Percentiles rank a stretch among this genome's conserved stretches.
These are phyloP conservation scores for Arabidopsis hybrid DNA, from an alignment of 441 rosid species.

Conservation along the genomic window DNA sequence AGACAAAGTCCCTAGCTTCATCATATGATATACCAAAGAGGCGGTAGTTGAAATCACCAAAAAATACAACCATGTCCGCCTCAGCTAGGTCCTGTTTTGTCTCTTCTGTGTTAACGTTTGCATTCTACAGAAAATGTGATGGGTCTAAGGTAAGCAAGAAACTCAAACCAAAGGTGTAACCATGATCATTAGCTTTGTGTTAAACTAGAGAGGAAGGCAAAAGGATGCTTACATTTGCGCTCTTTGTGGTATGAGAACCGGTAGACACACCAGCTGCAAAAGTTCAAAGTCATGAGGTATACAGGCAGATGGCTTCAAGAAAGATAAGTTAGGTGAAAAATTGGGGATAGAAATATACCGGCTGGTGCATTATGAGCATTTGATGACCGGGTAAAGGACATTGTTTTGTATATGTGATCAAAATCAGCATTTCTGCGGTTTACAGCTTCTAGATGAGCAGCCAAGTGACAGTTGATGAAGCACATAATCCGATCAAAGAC, in stretches of 20 bases:
- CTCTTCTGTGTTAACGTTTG: constrained; percentile 64
- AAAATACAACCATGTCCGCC: constrained; percentile 97
- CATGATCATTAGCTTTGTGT: constrained; percentile 1
- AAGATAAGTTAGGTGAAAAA: constrained; percentile 64
- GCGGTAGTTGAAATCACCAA: constrained; percentile 96
- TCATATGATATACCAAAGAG: constrained; percentile 98
- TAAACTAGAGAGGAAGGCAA: constrained; percentile 19
- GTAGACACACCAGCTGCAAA: constrained; percentile 90
- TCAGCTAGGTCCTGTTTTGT: constrained; percentile 82
- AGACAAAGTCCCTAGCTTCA: constrained; percentile 99
- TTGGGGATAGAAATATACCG: constrained; percentile 77
- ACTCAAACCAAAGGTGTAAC: constrained; percentile 1
- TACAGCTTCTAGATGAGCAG: constrained; percentile 99
- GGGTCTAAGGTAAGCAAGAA: constrained; percentile 34
- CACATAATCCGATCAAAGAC: constrained; percentile 93
- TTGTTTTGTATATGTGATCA: constrained; percentile 88
- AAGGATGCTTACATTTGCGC: constrained; percentile 64
- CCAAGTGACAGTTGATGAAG: constrained; percentile 98
- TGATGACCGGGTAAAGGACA: constrained; percentile 83
- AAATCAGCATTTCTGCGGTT: constrained; percentile 97
- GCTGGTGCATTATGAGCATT: constrained; percentile 63
- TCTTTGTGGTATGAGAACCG: constrained; percentile 60
- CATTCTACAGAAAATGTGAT: constrained; percentile 55
- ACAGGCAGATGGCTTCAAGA: constrained; percentile 60
- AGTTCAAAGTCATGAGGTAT: constrained; percentile 59